phyloP scores from a whole-genome alignment of 1,284 basidiomycete species.

The Ganoderma leucocontextum region DNA sequence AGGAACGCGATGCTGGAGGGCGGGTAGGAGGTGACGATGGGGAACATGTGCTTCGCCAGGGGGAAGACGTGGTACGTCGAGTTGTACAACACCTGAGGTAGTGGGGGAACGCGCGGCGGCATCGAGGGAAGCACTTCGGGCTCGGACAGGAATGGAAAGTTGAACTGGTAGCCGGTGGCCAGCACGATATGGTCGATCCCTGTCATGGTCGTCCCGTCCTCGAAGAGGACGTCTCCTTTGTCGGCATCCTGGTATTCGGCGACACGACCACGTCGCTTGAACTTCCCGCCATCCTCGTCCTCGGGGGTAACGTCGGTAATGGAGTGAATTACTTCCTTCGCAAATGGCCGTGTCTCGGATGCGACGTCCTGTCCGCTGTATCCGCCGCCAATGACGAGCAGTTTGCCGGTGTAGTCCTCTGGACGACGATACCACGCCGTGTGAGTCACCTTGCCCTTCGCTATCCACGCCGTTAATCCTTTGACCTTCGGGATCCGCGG shows the following conservation, averaged over 20 bases:
- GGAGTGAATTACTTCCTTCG: slow-evolving; percentile 63
- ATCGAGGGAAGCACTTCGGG: slow-evolving; percentile 43
- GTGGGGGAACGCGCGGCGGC: slow-evolving; percentile 52
- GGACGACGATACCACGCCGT: slow-evolving; percentile 74
- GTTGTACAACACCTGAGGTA: slow-evolving; percentile 63
- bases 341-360: slow-evolving; percentile 57
- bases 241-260: slow-evolving; percentile 49
- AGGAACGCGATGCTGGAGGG: slow-evolving; percentile 68
- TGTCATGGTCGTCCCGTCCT: slow-evolving; percentile 62
- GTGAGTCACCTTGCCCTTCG: slow-evolving; percentile 58
- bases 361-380: slow-evolving; percentile 75
- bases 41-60: slow-evolving; percentile 62
- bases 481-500: slow-evolving; percentile 68
- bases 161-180: slow-evolving; percentile 76
- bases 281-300: slow-evolving; percentile 44
- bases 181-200: slow-evolving; percentile 70
- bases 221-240: slow-evolving; percentile 62
- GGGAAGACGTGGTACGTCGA: slow-evolving; percentile 73
- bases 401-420: slow-evolving; percentile 49
- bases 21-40: slow-evolving; percentile 57
- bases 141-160: slow-evolving; percentile 66
- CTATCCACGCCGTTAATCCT: slow-evolving; percentile 69
- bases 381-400: slow-evolving; percentile 76
- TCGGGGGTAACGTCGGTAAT: slow-evolving; percentile 46
- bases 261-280: slow-evolving; percentile 56